Conservation (phyloP, 768 basidiomycete genomes). For the Leccinum boreale region DNA sequence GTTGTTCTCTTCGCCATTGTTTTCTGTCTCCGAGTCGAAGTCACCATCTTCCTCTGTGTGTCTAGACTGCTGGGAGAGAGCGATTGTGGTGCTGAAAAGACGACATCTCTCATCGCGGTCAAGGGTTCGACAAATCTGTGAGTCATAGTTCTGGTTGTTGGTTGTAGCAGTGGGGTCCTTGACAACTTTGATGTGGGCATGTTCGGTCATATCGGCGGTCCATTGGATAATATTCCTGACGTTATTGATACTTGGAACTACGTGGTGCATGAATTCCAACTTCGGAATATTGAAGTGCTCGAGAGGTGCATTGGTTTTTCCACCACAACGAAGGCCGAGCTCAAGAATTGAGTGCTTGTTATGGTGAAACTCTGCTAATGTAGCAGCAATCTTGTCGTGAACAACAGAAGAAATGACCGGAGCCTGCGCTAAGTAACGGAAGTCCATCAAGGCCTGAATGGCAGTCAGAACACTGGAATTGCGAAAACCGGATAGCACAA, state of each 20-base stretch:
- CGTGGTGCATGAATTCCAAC: not conserved
- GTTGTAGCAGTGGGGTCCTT: slow-evolving; percentile 11
- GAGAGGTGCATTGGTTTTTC: not conserved
- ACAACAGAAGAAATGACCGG: too few relatives aligned
- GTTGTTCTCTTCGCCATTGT: not conserved
- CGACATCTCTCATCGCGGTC: not conserved
- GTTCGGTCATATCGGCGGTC: not conserved
- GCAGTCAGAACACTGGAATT: too few relatives aligned
- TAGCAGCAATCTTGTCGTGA: too few relatives aligned
- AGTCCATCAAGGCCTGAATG: too few relatives aligned
- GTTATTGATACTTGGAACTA: not conserved
- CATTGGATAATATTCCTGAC: not conserved
- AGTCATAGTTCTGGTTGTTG: not conserved
- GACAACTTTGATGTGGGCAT: not conserved
- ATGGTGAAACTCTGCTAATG: too few relatives aligned
- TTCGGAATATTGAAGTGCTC: not conserved
- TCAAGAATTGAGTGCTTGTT: not conserved
- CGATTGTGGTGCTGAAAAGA: not conserved
- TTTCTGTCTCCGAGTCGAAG: not conserved
- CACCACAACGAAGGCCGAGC: not conserved
- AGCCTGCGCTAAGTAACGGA: too few relatives aligned
- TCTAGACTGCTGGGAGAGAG: not conserved
- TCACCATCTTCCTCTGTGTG: not conserved
- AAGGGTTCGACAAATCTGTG: not conserved
- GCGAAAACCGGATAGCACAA: too few relatives aligned